phyloP scores from a whole-genome alignment of 148 eudicot species.

The Euryodendron excelsum region DNA sequence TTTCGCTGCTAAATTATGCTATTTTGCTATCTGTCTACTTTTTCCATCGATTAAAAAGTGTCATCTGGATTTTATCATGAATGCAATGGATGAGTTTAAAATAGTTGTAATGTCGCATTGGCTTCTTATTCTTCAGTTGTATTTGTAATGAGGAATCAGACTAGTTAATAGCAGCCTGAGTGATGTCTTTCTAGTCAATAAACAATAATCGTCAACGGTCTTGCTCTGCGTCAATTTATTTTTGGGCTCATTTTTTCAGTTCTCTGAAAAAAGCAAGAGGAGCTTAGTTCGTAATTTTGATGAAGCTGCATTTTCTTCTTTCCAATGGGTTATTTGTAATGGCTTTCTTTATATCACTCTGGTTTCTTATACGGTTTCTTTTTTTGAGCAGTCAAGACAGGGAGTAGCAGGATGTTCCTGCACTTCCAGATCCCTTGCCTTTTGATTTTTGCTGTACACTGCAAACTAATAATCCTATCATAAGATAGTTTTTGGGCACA shows the following conservation, averaged over 20 bases:
- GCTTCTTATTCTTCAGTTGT: not conserved
- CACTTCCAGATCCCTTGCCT: too few relatives aligned
- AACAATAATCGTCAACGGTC: not conserved
- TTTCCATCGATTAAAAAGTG: not conserved
- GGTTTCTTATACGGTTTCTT: too few relatives aligned
- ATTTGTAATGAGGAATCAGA: not conserved
- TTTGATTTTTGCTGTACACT: too few relatives aligned
- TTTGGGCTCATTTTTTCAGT: not conserved
- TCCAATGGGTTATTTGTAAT: too few relatives aligned
- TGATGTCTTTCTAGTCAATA: not conserved
- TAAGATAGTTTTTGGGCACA: too few relatives aligned
- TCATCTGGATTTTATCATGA: not conserved
- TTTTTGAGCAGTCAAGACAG: too few relatives aligned
- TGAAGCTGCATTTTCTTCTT: too few relatives aligned
- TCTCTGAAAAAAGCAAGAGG: not conserved
- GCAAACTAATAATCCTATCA: too few relatives aligned
- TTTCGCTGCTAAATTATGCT: conserved; percentile 1
- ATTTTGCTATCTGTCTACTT: not conserved
- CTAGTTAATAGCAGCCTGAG: not conserved
- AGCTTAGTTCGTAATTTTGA: too few relatives aligned
- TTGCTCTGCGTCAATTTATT: not conserved
- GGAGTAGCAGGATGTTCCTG: too few relatives aligned
- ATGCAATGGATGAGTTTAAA: not conserved
- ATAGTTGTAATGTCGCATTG: not conserved
- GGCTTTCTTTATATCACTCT: too few relatives aligned